These are phyloP conservation scores for Colletotrichum tamarilloi DNA, from an alignment of 2,329 filamentous ascomycete species.

Conservation along the genomic window DNA sequence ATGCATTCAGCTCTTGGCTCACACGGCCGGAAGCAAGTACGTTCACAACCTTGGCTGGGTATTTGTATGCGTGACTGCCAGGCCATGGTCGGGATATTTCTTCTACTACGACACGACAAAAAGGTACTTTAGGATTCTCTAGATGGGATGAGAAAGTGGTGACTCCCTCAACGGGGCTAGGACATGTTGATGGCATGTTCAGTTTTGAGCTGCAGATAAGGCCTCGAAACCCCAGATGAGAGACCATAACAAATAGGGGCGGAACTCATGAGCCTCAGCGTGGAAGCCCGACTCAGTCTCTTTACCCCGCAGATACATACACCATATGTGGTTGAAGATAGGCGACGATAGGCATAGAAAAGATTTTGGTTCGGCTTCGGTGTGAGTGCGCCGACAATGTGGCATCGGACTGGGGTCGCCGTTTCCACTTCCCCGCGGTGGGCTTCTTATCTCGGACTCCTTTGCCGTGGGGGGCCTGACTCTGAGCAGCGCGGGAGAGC, in stretches of 20 bases:
- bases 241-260: neutral
- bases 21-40: no score
- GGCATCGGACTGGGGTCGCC: neutral
- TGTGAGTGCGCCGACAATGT: constrained; percentile 2
- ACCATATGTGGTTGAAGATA: neutral
- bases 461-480: neutral
- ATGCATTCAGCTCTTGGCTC: no score
- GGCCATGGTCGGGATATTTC: neutral
- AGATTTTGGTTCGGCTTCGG: neutral
- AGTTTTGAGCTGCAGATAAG: neutral
- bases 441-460: neutral
- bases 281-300: neutral
- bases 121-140: rapidly evolving
- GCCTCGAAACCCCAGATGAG: neutral
- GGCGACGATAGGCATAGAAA: neutral
- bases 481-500: neutral
- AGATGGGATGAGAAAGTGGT: neutral
- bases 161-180: neutral
- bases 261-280: neutral
- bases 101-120: no score
- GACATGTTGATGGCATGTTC: neutral
- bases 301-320: neutral
- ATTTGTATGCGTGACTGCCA: no score
- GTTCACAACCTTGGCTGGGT: no score
- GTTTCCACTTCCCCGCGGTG: neutral